Evolutionary conservation across 2,329 filamentous ascomycete species (phyloP), one percentile per base, ranked within the genome.

Genomic region (Acarospora socialis): DNA sequence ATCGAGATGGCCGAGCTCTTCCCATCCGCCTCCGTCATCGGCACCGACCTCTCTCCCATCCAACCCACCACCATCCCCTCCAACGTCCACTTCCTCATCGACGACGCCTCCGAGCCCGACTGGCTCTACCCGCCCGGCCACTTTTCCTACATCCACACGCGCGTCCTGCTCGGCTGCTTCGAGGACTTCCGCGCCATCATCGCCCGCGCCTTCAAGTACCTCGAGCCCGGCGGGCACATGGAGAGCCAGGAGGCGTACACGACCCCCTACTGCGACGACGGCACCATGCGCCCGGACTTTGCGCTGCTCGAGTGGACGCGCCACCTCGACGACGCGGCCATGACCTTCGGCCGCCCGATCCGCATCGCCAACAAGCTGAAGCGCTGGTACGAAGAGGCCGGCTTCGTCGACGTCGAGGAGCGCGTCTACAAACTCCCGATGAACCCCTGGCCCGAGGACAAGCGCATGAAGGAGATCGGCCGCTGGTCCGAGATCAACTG

Each of bases 81-180:
- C 12, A 86, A 86, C 40, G 75, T 83, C 9, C 69, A 73, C 39
- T 86, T 86, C 42, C 72, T 73, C 38, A 66, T 86, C 27, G 77
- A 83, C 46, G 78, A 84, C 45, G 63, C 64, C 47, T 63, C 66
- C 3, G 70, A 73, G 46, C 57, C 63, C 2, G 66, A 77, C 34
- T 74, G 71, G 70, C 55, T 68, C 54, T 47, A 70, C 54, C 55
- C 61, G 4, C 44, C 55, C 0, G 43, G 60, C 34, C 45, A 61
- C 41, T 63, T 75, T 43, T 71, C 77, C 50, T 66, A 67, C 37
- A 63, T 78, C 35, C 73, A 76, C 50, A 62, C 68, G 2, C 62
- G 68, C 26, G 57, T 70, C 43, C 60, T 79, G 53, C 57, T 60
- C 2, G 74, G 73, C 13, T 61, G 64, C 28, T 65, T 77, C 39